Conservation (phyloP, 1,284 basidiomycete genomes). For the Amylostereum areolatum region DNA sequence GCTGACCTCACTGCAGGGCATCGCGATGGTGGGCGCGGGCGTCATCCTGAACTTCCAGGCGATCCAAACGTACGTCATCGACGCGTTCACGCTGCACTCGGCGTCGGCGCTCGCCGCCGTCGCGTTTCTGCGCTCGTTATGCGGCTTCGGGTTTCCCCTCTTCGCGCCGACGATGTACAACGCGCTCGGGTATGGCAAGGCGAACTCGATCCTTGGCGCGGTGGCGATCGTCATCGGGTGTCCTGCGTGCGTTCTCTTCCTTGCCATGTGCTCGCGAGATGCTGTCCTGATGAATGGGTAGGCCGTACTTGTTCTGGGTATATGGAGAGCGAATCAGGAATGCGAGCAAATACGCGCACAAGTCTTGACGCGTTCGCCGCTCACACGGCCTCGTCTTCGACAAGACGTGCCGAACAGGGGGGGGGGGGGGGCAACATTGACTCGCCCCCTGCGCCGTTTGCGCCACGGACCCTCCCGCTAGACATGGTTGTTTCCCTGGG, state of each 20-base stretch:
- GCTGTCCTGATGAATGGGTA: no score
- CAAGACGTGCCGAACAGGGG: no score
- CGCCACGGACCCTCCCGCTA: no score
- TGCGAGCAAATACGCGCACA: slow-evolving; percentile 23
- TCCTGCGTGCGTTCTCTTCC: slow-evolving; percentile 53
- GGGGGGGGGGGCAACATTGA: no score
- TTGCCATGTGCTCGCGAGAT: no score
- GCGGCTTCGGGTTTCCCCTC: slow-evolving; percentile 63
- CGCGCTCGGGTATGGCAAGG: slow-evolving; percentile 58
- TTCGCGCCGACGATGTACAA: slow-evolving; percentile 64
- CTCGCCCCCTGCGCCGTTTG: no score
- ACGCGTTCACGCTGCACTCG: slow-evolving; percentile 60
- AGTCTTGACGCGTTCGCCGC: no score
- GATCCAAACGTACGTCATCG: slow-evolving; percentile 61
- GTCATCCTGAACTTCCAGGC: slow-evolving; percentile 51
- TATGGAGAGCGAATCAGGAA: slow-evolving; percentile 42
- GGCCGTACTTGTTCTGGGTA: slow-evolving; percentile 49
- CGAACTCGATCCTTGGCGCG: slow-evolving; percentile 53
- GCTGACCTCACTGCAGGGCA: no score
- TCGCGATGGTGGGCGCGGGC: slow-evolving; percentile 47
- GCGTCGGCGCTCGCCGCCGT: slow-evolving; percentile 61
- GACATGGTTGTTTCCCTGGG: no score
- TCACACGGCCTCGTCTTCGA: no score
- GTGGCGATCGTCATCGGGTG: slow-evolving; percentile 53
- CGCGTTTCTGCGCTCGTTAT: slow-evolving; percentile 49